Percentiles rank a stretch among this genome's conserved stretches.
Conservation (phyloP, 306 rosid species). For the Ochetophila trinervis region DNA sequence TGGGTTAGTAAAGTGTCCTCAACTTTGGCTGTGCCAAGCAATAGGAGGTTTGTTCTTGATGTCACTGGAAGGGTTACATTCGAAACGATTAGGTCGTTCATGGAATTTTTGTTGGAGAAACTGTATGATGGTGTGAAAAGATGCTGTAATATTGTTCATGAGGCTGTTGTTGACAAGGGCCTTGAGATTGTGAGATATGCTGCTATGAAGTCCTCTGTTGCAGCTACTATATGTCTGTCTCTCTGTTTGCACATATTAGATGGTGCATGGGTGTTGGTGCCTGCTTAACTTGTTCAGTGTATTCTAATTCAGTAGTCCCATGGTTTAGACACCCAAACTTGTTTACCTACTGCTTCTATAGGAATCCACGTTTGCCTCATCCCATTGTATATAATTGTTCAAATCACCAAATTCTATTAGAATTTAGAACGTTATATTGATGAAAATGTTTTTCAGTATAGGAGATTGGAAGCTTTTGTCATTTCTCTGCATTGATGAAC, state of each 20-base stretch:
- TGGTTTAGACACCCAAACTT: not conserved
- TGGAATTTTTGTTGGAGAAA: constrained; percentile 55
- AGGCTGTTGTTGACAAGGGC: constrained; percentile 48
- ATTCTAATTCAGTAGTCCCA: constrained; percentile 13
- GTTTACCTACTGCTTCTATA: constrained; percentile 19
- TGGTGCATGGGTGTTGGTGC: constrained; percentile 46
- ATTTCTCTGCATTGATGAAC: not conserved
- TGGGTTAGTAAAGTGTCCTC: constrained; percentile 53
- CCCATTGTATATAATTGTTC: constrained; percentile 20
- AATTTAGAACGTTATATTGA: constrained; percentile 6
- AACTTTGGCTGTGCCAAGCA: constrained; percentile 60
- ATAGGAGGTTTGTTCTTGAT: constrained; percentile 56
- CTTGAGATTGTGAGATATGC: constrained; percentile 48
- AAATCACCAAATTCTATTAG: not conserved
- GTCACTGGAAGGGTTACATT: constrained; percentile 65
- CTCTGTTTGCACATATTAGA: constrained; percentile 53
- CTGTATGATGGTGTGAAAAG: constrained; percentile 42
- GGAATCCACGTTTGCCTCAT: constrained; percentile 8
- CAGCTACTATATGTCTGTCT: constrained; percentile 52
- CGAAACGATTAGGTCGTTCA: constrained; percentile 62
- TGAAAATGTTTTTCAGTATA: not conserved
- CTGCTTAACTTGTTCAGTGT: constrained; percentile 31
- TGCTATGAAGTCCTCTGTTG: constrained; percentile 47
- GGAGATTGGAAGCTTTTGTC: not conserved
- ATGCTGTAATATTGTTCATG: constrained; percentile 39